Evolutionary conservation across 164 flowering plant species (phyloP), one percentile per base, ranked within the genome.

Genomic region (Aristolochia contorta): DNA sequence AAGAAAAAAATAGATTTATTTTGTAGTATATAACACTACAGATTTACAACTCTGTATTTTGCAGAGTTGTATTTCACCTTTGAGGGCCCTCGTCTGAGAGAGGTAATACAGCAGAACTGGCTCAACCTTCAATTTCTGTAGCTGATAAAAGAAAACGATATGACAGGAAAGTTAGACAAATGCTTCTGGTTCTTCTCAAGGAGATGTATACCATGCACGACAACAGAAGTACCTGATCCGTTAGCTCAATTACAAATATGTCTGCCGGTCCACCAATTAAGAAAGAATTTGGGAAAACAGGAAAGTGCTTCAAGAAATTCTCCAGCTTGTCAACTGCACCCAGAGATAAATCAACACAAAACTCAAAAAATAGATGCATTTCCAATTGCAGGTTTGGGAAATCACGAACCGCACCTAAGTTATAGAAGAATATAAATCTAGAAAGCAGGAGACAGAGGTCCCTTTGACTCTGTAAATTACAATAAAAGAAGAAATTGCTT

Each of bases 91-190:
- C 59, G 91, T 70, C 16, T 77, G 85, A 24, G 86, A 85, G 41
- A 94, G 79, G 74, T 88, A 94, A 76, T 94, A 92, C 57, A 94
- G 72, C 20, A 94, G 74, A 46, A 91, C 99, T 30, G 99, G 99
- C 71, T 94, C 99, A 73, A 94, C 93, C 81, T 94, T 90, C 66
- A 94, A 61, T 69, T 84, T 94, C 69, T 81, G 95, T 70, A 94
- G 91, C 99, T 94, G 88, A 62, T 24, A 54, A 3, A 14, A n/a
- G 15, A 7, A 57, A 41, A 55, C 47, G 24, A 54, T 49, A 15
- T 7, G 30, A 27, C 30, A 27, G 30, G 30, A 48, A n/a, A 23
- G 32, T 22, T 16, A n/a, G 14, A 33, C 12, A 25, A 25, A 58
- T 25, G 16, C 47, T 47, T 61, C 21, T 49, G 33, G 12, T 37